Base-by-base conservation (phyloP, 2,329 filamentous ascomycete species). In the Pseudocercospora cruenta region DNA sequence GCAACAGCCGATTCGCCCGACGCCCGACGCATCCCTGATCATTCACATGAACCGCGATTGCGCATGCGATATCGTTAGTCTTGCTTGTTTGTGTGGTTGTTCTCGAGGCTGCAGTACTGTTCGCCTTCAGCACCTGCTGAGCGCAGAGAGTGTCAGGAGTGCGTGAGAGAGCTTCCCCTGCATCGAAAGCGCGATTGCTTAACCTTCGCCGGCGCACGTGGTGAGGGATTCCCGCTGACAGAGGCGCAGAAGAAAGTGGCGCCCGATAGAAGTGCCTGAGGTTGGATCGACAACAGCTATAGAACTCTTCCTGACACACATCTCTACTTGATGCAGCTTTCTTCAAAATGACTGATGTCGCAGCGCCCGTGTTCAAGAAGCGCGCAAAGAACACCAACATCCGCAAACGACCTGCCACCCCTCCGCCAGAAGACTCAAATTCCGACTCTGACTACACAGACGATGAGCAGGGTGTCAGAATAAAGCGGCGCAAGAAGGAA, bases 331-430 rank as follows among this genome's bases (percentile, higher is more conserved):
- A 36, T 28, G 39, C 28, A 7, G n/a, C 28, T 14, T 4, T 7
- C 7, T 33, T 24, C 28, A 16, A n/a, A 65, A 77, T 77, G 75
- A 71, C 77, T 58, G 76, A 79, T 69, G 67, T 73, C 68, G 71
- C 73, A 53, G 71, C 73, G 2, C 86, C 90, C 14, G 79, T 91
- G 60, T 97, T 97, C 86, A 97, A 96, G 79, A 96, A 95, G 79
- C 88, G 94, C 77, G 86, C 88, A 70, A 86, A 93, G 77, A 86
- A 86, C 68, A 94, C 89, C 58, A 93, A 89, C 75, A 83, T 94
- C 62, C 88, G 94, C 75, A 97, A 96, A 82, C 88, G 92, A 70
- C 87, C 91, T 21, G 88, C 90, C 28, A 91, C 93, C 43, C 92
- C 93, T 61, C 91, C 92, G 5, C 89, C 90, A 12, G 87, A 86